Evolutionary conservation across 139 green algal genomes (phyloP), one percentile per base, ranked within the genome.

Genomic region (Auxenochlorella pyrenoidosa): DNA sequence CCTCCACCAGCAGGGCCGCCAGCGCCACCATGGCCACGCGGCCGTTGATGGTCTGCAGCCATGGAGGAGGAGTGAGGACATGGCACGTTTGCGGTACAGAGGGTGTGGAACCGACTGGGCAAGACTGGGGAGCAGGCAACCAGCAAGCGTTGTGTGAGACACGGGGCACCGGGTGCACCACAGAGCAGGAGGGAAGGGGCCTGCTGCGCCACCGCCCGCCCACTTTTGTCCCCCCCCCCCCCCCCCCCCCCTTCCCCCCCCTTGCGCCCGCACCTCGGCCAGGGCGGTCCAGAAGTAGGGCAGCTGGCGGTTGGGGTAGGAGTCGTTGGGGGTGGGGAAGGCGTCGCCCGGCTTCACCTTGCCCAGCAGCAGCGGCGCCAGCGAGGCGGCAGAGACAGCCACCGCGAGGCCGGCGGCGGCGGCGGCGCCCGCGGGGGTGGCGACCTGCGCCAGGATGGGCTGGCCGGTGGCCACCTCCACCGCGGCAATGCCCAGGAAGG

Each of bases 401-500:
- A 66, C 34, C 34, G 38, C 60, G 36, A 89, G 47, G 22, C 36
- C 76, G 34, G 30, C 34, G 15, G 85, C 85, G 30, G 28, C 32
- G 24, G 54, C 75, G 36, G 75, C 75, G 47, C 85, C 85, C 4
- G 59, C 76, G 34, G 75, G 38, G 34, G 75, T 44, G 34, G 58
- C 59, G 32, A 54, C 34, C 66, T 85, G 78, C 66, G 59, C 66
- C 65, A 85, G 47, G n/a, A 81, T 3, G 32, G 58, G 30, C 30
- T 41, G 75, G 26, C 76, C 75, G 36, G 85, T 86, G 71, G 79
- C 68, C 47, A 89, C 28, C 79, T 89, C 85, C 19, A 78, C 40
- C 34, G 13, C 85, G 36, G 78, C 75, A 30, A 90, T 83, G 60
- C 91, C 92, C 63, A 92, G 85, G 72, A 95, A 94, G 1, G 91